phyloP scores from a whole-genome alignment of 805 yeast genomes.

The Citeromyces matritensis region DNA sequence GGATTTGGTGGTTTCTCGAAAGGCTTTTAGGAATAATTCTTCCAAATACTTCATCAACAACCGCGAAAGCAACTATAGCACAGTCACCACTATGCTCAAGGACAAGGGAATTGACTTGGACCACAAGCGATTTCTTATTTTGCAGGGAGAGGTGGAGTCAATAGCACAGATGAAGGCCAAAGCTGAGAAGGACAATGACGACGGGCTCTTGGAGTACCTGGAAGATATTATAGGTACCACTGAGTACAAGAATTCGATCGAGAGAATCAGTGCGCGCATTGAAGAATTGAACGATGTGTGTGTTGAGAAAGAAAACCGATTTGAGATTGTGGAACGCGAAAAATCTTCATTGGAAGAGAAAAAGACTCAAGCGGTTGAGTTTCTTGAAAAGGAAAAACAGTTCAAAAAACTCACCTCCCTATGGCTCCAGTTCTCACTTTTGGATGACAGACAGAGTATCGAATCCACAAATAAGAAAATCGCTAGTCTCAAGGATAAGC shows the following conservation, averaged over 20 bases:
- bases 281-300: slow-evolving; percentile 74
- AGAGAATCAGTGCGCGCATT: slow-evolving; percentile 38
- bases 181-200: slow-evolving; percentile 84
- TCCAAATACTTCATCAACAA: slow-evolving; percentile 71
- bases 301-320: slow-evolving; percentile 65
- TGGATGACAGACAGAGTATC: slow-evolving; percentile 22
- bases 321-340: slow-evolving; percentile 68
- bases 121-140: slow-evolving; percentile 84
- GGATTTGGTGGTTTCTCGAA: slow-evolving; percentile 60
- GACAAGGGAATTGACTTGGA: slow-evolving; percentile 85
- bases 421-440: slow-evolving; percentile 36
- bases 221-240: slow-evolving; percentile 97
- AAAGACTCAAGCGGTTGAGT: slow-evolving; percentile 56
- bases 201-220: slow-evolving; percentile 83
- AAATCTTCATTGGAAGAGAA: slow-evolving; percentile 41
- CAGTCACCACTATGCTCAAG: slow-evolving; percentile 61
- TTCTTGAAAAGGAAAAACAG: slow-evolving; percentile 47
- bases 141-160: slow-evolving; percentile 97
- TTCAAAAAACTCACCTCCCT: slow-evolving; percentile 27
- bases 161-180: slow-evolving; percentile 98
- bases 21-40: slow-evolving; percentile 60
- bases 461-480: slow-evolving; percentile 20
- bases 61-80: slow-evolving; percentile 54
- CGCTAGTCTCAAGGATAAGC: slow-evolving; percentile 21
- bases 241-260: slow-evolving; percentile 64